Evolutionary conservation across 768 basidiomycete species (phyloP).

Genomic region (Auriscalpium orientale): DNA sequence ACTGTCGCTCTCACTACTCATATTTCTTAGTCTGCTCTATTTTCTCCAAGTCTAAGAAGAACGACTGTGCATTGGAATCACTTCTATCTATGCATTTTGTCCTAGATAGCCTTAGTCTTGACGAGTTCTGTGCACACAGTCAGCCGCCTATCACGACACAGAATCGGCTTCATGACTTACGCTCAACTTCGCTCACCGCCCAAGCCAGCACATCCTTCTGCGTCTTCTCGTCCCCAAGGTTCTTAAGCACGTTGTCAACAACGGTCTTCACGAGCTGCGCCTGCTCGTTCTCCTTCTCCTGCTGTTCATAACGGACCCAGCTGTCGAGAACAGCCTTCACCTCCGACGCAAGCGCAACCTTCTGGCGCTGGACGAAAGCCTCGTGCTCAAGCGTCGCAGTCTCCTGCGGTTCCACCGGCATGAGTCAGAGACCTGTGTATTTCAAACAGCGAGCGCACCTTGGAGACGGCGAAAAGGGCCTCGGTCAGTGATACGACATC

Average conservation of each 20-base stretch:
- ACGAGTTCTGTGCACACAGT: constrained; percentile 56
- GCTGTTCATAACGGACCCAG: constrained; percentile 97
- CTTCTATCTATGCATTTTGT: constrained; percentile 10
- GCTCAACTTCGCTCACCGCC: constrained; percentile 86
- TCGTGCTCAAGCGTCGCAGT: constrained; percentile 87
- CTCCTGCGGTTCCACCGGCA: constrained; percentile 44
- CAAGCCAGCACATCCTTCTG: constrained; percentile 76
- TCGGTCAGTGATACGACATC: constrained; percentile 90
- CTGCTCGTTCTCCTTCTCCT: constrained; percentile 95
- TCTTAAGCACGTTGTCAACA: constrained; percentile 80
- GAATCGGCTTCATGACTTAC: constrained; percentile 45
- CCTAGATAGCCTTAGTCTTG: constrained; percentile 85
- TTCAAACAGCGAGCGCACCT: constrained; percentile 37
- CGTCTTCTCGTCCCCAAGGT: constrained; percentile 79
- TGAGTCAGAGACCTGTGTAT: background rate
- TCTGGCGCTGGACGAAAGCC: constrained; percentile 86
- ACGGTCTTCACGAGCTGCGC: constrained; percentile 81
- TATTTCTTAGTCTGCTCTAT: background rate
- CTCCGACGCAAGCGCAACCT: constrained; percentile 78
- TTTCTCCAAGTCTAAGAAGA: background rate
- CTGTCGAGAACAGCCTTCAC: constrained; percentile 93
- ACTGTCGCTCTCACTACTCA: too few relatives aligned
- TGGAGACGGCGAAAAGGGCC: constrained; percentile 85
- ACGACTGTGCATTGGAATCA: constrained; percentile 7
- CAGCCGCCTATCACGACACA: background rate